phyloP scores from a whole-genome alignment of 257 asterid species.

The Datura wrightii region DNA sequence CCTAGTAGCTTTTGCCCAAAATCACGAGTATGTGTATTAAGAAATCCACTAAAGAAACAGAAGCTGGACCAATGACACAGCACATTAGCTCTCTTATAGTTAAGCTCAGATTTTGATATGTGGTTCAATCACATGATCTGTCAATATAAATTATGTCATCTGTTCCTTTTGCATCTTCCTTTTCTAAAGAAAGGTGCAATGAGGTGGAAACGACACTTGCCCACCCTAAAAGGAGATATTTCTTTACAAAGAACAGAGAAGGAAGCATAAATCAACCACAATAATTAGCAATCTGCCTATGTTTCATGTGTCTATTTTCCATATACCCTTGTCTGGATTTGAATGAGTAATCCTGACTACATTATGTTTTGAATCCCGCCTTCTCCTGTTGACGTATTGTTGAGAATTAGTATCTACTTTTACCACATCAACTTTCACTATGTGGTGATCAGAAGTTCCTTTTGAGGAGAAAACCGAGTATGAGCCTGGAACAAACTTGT shows the following conservation, averaged over 20 bases:
- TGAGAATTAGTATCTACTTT: conserved; percentile 46
- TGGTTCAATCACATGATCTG: neutral
- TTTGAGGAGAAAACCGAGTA: conserved; percentile 88
- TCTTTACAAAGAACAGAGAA: neutral
- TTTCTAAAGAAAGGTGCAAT: neutral
- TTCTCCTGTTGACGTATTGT: conserved; percentile 42
- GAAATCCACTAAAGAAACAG: neutral
- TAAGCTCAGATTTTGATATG: neutral
- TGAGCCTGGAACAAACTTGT: conserved; percentile 82
- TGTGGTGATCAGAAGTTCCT: conserved; percentile 98
- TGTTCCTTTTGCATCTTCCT: conserved; percentile 17
- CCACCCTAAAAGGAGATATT: neutral
- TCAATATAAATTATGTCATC: conserved; percentile 1
- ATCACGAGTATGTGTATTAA: no score
- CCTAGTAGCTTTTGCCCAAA: neutral
- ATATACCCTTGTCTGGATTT: conserved; percentile 66
- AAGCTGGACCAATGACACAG: neutral
- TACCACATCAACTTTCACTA: conserved; percentile 83
- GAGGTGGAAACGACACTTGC: conserved; percentile 18
- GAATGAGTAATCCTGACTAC: conserved; percentile 66
- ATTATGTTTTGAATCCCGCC: conserved; percentile 48
- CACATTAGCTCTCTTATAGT: neutral
- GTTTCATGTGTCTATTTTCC: conserved; percentile 60
- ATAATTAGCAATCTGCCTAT: neutral
- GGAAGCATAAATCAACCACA: neutral